phyloP scores from a whole-genome alignment of 331 rosid genomes.

The Rhamnella rubrinervis region DNA sequence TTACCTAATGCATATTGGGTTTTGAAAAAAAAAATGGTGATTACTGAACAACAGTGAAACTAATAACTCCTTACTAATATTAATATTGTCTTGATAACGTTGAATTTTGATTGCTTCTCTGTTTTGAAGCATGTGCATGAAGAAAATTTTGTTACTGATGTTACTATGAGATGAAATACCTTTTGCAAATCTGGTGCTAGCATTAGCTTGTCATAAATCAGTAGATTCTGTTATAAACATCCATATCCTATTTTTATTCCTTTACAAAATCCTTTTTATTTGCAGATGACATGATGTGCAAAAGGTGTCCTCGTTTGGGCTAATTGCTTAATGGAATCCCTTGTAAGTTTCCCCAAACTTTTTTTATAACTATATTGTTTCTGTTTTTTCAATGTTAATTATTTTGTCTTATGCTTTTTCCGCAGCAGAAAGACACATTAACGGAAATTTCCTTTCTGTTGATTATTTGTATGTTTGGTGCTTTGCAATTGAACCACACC shows the following conservation, averaged over 20 bases:
- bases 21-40: conserved; percentile 3
- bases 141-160: neutral
- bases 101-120: neutral
- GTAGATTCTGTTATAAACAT: neutral
- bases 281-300: conserved; percentile 33
- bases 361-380: neutral
- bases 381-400: neutral
- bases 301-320: conserved; percentile 8
- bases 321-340: conserved; percentile 49
- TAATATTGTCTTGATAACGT: neutral
- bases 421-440: neutral
- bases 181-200: neutral
- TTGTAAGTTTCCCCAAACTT: conserved; percentile 42
- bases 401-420: neutral
- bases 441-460: neutral
- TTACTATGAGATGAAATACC: neutral
- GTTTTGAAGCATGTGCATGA: neutral
- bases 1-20: neutral
- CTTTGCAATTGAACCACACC: neutral
- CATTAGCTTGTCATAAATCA: too few species aligned
- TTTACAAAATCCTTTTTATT: neutral
- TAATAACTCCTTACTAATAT: neutral
- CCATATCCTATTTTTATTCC: neutral
- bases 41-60: neutral
- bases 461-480: neutral